Evolutionary conservation across 148 eudicot genomes (phyloP).

Genomic region (Rhododendron mucronatum): DNA sequence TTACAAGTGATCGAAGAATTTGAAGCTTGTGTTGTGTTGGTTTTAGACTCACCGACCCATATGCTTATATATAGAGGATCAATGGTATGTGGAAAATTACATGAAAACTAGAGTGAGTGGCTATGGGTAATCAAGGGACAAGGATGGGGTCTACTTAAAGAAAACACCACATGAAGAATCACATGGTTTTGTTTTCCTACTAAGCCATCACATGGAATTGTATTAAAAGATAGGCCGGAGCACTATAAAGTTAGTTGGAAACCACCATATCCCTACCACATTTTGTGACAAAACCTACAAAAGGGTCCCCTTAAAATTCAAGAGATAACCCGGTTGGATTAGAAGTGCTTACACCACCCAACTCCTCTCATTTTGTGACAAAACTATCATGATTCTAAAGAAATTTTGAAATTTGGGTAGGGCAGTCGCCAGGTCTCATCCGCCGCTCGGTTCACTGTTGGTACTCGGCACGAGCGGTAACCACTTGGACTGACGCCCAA

Average conservation of each 20-base stretch:
- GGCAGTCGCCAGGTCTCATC: too few species aligned
- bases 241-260: neutral
- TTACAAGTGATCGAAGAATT: neutral
- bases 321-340: neutral
- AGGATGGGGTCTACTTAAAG: neutral
- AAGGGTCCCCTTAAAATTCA: neutral
- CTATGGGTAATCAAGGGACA: too few species aligned
- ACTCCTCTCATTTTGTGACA: too few species aligned
- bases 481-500: too few species aligned
- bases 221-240: neutral
- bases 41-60: neutral
- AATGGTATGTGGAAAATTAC: neutral
- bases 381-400: too few species aligned
- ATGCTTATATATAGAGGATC: neutral
- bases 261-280: slow-evolving; percentile 5
- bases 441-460: too few species aligned
- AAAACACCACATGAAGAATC: neutral
- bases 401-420: too few species aligned
- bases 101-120: neutral
- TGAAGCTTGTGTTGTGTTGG: neutral
- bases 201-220: neutral
- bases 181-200: slow-evolving; percentile 3
- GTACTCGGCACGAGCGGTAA: too few species aligned
- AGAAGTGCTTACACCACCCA: neutral
- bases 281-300: too few species aligned